Evolutionary conservation across 2,329 filamentous ascomycete species (phyloP), one percentile per base, ranked within the genome.

Genomic region (Davidsoniella neocaledoniae): DNA sequence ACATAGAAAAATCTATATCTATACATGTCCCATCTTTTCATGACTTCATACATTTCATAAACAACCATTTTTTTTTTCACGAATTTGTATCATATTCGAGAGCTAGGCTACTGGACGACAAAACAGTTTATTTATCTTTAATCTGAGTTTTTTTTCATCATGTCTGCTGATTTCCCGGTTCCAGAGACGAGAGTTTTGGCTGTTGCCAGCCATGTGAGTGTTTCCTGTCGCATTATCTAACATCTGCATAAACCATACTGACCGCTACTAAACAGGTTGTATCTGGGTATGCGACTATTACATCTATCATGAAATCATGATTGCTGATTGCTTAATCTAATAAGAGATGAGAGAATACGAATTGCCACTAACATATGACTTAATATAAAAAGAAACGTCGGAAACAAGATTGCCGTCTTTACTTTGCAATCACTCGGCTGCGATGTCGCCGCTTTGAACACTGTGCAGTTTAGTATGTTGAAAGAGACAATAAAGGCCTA

Each of bases 381-480:
- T 33, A 33, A 10, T 10, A 12, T 33, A 38, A 3, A 38, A 6
- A 53, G 91, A 62, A 90, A 95, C 73, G 91, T 98, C 57, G 91
- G 91, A 47, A 98, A 98, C 64, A 94, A 90, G 60, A 94, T 98
- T 72, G 88, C 88, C 40, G 87, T 87, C 1, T 93, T 94, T 61
- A 86, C 88, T 56, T 82, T 98, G 73, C 90, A 98, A 64, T 83
- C 84, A 1, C 68, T 98, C 46, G 91, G 91, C 44, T 95, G 87
- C 61, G 90, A 98, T 59, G 90, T 95, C 5, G 83, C 87, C 7
- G 86, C 87, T 2, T 74, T 98, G 59, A 95, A 98, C 63, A 98
- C 91, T 0, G 91, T 98, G 5, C 84, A 98, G 59, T 98, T 95
- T 69, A 96, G 90, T 94, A 70, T 64, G 81, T 67, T 19, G 36